Evolutionary conservation across 164 flowering plant genomes (phyloP), one percentile per base, ranked within the genome.

Genomic region (Liquidambar formosana): DNA sequence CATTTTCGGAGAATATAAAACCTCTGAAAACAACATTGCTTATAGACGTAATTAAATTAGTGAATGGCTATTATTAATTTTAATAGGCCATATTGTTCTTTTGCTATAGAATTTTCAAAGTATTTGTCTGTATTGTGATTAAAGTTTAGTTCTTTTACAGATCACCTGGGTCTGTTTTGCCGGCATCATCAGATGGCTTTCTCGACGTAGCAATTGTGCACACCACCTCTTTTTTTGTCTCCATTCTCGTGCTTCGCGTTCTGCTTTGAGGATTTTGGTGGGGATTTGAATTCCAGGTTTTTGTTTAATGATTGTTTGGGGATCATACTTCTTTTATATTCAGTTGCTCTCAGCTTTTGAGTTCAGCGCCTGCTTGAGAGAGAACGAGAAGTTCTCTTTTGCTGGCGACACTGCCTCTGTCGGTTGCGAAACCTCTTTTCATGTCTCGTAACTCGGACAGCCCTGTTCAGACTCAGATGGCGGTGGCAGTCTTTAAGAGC

Each of bases 401-500:
- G 27, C 63, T 21, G 71, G 73, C 27, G 66, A 44, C 70, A 0
- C 63, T 60, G 67, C 71, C 22, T 51, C 23, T 45, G 65, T 58
- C 33, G 68, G 70, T 70, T 25, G 68, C 57, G 49, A 43, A 41
- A 57, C n/a, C 56, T 66, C 61, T 46, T 44, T 78, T 81, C 76
- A 88, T 89, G 93, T 87, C 89, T 64, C 88, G 72, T 61, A 80
- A 89, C 38, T 56, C 80, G 62, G 88, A 87, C 64, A 85, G 91
- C 65, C 91, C 88, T 67, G 91, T 89, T 72, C 89, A 82, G 68
- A 89, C 93, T 2, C 93, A 87, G 65, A 84, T 85, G 86, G 85
- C 93, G 41, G 84, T 87, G 3, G 74, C 83, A 59, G 33, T 84
- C 12, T 82, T 84, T 23, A 86, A 79, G 64, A 84, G 82, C 59